Base-by-base conservation (phyloP, 805 yeast species). In the Kurtzmaniella fragi region DNA sequence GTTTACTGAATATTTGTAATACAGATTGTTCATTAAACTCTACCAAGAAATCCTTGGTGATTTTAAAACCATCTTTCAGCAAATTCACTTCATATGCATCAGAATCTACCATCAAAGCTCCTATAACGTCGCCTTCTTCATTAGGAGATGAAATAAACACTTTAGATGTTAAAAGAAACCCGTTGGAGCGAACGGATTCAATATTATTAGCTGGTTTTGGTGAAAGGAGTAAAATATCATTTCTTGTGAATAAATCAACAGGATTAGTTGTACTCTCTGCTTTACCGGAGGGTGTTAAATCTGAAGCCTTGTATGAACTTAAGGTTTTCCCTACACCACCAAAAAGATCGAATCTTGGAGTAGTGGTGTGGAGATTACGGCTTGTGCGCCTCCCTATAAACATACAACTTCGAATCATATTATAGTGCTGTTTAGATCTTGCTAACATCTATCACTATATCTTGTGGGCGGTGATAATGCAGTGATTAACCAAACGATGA, bases 31-130 rank as follows among this genome's bases (percentile, higher is more conserved):
- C 58, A 39, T 65, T 61, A 36, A 82, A 65, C 27, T 75, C 78
- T 11, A 82, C 75, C n/a, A 79, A 59, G 33, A 81, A 80, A 2
- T 67, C 67, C 42, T 70, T 66, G 28, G 61, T 53, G 17, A 64
- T 42, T 36, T 75, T 75, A 41, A 72, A 70, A 1, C 78, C 75
- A n/a, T 58, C 50, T 10, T 43, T 45, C 16, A 64, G 48, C 32
- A 83, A 53, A 47, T 78, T 73, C 31, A 84, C 70, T 50, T 81
- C 82, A 44, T 78, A 76, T 1, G 80, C 73, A 49, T 82, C 88
- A 49, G 65, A 77, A 50, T 75, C 73, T 8, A 81, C 38, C 3
- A 82, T 59, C 14, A 79, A 48, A 1, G 75, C 65, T 9, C 77
- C 83, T 12, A 65, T 62, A 11, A 64, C 53, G 31, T 66, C 58